Base-by-base conservation (phyloP, 169 alveolate species). In the Plasmodium vinckei region DNA sequence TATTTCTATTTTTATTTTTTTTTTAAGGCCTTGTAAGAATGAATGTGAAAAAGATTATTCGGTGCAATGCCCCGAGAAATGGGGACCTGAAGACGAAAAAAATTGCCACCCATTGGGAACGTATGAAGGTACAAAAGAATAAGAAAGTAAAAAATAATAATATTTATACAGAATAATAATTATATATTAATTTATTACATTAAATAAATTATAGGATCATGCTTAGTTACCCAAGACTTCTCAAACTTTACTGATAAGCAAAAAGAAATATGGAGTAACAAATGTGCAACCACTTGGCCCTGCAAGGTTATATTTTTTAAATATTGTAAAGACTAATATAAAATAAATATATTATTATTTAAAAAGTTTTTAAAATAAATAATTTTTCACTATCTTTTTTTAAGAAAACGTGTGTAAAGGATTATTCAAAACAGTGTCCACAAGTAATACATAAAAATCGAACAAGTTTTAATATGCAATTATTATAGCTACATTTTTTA, bases 201-300 rank as follows among this genome's bases (percentile, higher is more conserved):
- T 33, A 33, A 33, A 33, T 7, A 33, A 33, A 51, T 19, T 19
- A 54, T 39, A 82, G 90, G 90, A 39, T 51, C 71, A 25, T 82
- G 90, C 44, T 47, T 82, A 54, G 46, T 57, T 6, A 13, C 72
- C 15, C 71, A 82, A 27, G 84, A 82, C 12, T 82, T 82, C 46
- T 82, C 90, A 54, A 82, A 82, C 13, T 67, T 82, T 71, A 82
- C 82, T 53, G 25, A 67, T 64, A 60, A 69, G 1, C 90, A 82
- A 12, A 82, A 82, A 59, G 72, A 82, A 65, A 82, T 82, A 1
- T 82, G 90, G 90, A 57, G 90, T 33, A 82, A 82, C 64, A 82
- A 67, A 13, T 82, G 90, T 59, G 70, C 27, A 25, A 44, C 84
- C n/a, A 23, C 46, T 4, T 82, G 90, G 90, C 90, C 90, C 33